Percentiles rank a stretch among this genome's conserved stretches.
phyloP scores from a whole-genome alignment of 257 asterid species.

The Solanum neorickii region DNA sequence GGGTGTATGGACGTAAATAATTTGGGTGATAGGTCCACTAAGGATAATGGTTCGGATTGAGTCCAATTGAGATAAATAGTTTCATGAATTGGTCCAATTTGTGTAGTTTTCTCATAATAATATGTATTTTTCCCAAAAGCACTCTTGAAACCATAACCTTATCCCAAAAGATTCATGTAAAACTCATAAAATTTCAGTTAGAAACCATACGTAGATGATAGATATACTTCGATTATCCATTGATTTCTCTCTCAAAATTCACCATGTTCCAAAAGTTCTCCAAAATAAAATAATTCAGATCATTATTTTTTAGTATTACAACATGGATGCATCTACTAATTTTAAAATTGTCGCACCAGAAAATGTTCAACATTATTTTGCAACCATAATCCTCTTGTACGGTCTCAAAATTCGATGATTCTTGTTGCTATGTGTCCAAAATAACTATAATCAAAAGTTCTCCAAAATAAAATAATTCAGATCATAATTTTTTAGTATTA shows the following conservation, averaged over 20 bases:
- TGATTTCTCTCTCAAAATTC: not conserved
- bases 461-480: not conserved
- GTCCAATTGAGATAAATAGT: too few relatives aligned
- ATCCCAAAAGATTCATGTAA: not conserved
- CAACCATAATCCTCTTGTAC: not conserved
- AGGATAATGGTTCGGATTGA: not conserved
- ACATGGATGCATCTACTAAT: not conserved
- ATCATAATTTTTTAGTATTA: not conserved
- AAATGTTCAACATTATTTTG: not conserved
- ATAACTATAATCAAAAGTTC: not conserved
- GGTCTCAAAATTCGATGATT: not conserved
- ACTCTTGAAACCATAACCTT: not conserved
- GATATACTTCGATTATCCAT: not conserved
- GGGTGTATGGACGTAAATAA: too few relatives aligned
- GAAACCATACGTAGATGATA: not conserved
- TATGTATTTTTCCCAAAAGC: not conserved
- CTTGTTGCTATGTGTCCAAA: not conserved
- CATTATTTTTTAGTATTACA: not conserved
- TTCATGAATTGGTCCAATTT: too few relatives aligned
- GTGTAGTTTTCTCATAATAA: not conserved
- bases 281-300: not conserved
- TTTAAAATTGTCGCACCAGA: not conserved
- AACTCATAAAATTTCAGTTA: too few relatives aligned
- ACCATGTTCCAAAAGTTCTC: not conserved
- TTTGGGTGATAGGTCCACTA: too few relatives aligned